Evolutionary conservation across 2,329 filamentous ascomycete genomes (phyloP), one percentile per base, ranked within the genome.

Genomic region (Aspergillus udagawae): DNA sequence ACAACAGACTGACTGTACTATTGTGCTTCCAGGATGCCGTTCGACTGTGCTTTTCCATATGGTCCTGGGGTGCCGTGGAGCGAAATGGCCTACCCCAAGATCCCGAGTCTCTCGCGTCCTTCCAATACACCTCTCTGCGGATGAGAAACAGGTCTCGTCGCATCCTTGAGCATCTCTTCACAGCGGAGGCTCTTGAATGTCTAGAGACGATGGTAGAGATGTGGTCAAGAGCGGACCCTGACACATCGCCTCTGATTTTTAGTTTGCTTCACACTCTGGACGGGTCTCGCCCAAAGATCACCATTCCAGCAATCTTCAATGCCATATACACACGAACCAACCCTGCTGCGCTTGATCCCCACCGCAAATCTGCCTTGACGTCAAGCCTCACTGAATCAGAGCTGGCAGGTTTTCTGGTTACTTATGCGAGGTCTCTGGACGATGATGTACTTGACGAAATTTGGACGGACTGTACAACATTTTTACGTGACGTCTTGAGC

Each of bases 361-460:
- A 85, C 17, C 85, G 92, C 49, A 91, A 92, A 72, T 97, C 93
- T 17, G 95, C 91, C 1, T 79, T 97, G 71, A 96, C 93, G 0
- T 90, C 94, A 20, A 88, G 90, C 50, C 77, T 99, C 9, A 86
- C 86, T 54, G 92, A 97, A 67, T 84, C 85, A 0, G 92, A 97
- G 67, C 79, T 99, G 10, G 90, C 93, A 8, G 84, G 89, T 8
- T 99, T 99, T 72, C 76, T 97, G 48, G 90, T 96, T 7, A 90
- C 94, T 60, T 99, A 99, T 73, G 88, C 92, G 0, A 85, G 85
- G 29, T 94, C 92, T 0, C 80, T 97, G 12, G 94, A 99, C 68
- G 94, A 99, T 67, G 94, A 99, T 77, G 90, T 94, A 17, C 93
- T 97, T 83, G 94, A 99, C 67, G 94, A 99, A 74, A 96, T 99